These are phyloP conservation scores for Penicillium arizonense DNA, from an alignment of 495 filamentous ascomycete species.

Conservation along the genomic window DNA sequence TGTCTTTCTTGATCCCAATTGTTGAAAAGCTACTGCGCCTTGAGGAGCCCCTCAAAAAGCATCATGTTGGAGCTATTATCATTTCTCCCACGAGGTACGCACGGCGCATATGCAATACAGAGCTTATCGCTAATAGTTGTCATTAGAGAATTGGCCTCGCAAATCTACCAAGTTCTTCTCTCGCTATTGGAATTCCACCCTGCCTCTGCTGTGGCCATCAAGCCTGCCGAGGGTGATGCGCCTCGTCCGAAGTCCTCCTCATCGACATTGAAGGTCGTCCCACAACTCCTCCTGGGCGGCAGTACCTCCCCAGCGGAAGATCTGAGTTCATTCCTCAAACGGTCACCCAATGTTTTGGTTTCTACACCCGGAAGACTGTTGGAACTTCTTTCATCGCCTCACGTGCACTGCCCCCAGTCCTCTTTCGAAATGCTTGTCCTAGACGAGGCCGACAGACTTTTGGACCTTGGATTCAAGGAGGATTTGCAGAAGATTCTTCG, in stretches of 20 bases:
- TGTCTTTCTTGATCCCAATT: conserved; percentile 86
- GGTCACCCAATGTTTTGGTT: conserved; percentile 82
- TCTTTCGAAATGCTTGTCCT: conserved; percentile 88
- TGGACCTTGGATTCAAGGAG: conserved; percentile 95
- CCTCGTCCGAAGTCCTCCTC: conserved; percentile 49
- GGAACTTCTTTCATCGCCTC: conserved; percentile 84
- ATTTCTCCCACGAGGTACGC: conserved; percentile 78
- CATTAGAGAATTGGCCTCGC: conserved; percentile 77
- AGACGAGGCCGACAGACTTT: conserved; percentile 88
- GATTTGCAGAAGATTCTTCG: conserved; percentile 82
- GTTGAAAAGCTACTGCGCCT: conserved; percentile 78
- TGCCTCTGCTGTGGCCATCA: conserved; percentile 65
- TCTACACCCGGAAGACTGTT: conserved; percentile 86
- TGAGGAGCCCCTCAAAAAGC: conserved; percentile 75
- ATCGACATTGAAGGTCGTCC: conserved; percentile 60
- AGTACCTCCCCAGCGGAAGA: conserved; percentile 81
- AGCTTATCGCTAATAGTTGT: conserved; percentile 8
- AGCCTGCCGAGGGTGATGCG: conserved; percentile 51
- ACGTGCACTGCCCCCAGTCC: conserved; percentile 85
- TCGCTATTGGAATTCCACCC: conserved; percentile 79
- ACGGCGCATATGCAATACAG: not conserved
- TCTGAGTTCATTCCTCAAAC: conserved; percentile 72
- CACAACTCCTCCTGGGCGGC: conserved; percentile 89
- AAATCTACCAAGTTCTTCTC: conserved; percentile 82
- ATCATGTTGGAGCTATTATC: conserved; percentile 87